These are phyloP conservation scores for Lophiotrema nucula DNA, from an alignment of 495 filamentous ascomycete species.

Conservation along the genomic window DNA sequence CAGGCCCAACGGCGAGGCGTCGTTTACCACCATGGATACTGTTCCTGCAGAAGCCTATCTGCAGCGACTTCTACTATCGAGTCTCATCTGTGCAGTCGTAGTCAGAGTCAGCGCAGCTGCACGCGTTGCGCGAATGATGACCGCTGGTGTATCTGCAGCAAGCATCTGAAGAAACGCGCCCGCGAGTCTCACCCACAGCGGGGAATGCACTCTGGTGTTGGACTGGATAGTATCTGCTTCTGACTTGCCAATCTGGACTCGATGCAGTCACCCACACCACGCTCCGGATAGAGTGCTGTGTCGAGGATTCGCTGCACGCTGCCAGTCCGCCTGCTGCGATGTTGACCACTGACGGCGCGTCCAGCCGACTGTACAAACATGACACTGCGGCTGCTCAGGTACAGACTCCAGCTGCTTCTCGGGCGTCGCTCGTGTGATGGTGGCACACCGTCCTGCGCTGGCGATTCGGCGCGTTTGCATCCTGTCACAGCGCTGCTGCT, in stretches of 20 bases:
- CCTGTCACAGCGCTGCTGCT: constrained; percentile 1
- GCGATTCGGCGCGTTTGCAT: constrained; percentile 20
- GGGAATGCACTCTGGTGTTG: not conserved
- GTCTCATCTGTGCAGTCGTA: too few species aligned
- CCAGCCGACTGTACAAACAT: not conserved
- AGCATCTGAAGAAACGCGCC: too few species aligned
- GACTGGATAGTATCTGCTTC: constrained; percentile 3
- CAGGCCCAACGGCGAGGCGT: constrained; percentile 9
- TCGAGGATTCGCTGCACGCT: not conserved
- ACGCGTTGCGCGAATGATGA: too few species aligned
- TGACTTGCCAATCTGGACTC: too few species aligned
- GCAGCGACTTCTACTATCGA: too few species aligned
- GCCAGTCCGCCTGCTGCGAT: not conserved
- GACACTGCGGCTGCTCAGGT: not conserved
- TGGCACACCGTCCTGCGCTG: constrained; percentile 10
- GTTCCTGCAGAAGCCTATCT: constrained; percentile 29
- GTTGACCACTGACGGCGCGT: constrained; percentile 23
- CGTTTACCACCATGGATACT: constrained; percentile 1
- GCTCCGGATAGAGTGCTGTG: not conserved
- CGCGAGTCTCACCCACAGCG: not conserved
- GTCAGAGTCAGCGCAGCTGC: too few species aligned
- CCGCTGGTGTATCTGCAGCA: too few species aligned
- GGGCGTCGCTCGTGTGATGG: constrained; percentile 8
- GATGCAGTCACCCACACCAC: constrained; percentile 23
- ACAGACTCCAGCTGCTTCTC: not conserved